Evolutionary conservation across 208 protist genomes (phyloP), one percentile per base, ranked within the genome.

Genomic region (Crithidia fasciculata): DNA sequence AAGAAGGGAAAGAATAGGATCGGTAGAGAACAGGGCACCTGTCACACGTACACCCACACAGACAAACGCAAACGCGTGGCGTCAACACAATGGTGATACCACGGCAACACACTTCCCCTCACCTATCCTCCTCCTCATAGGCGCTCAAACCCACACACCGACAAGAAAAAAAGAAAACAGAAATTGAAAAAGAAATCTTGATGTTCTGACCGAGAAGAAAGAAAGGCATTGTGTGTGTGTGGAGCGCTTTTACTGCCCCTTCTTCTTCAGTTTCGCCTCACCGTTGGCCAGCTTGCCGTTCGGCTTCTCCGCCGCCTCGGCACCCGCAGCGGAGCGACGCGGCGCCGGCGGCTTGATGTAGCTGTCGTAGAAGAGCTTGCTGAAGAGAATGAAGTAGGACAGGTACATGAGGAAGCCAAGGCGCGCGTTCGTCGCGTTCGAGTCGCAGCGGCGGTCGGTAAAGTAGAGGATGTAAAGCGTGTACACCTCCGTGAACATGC

Each of bases 371-470:
- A 96, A 96, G 49, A 97, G 82, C 76, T 90, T 72, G 40, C 79
- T 74, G 77, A 98, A 98, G 72, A 98, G 92, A 15, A 91, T 50
- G 76, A 97, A 95, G 82, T 98, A 98, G 8, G 82, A 90, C 39
- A 82, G 70, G 82, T 98, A 98, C 95, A 98, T 98, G 39, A 86
- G 64, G 49, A 96, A 69, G 40, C 91, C 15, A 78, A 66, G 55
- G 65, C 80, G 74, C 49, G 84, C 84, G 77, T 93, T 97, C 53
- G 77, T 84, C 13, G 80, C 74, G 62, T 82, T 64, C 19, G 88
- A 82, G 40, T 92, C 76, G 65, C 90, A 94, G n/a, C 85, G 86
- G 28, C 55, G 36, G 37, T 66, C 80, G 44, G 76, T 78, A 64
- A 85, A 63, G 70, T 72, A 62, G 55, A 91, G 58, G 41, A 77